Conservation (phyloP, 345 rosid genomes). For the Eucalyptus brandiana region DNA sequence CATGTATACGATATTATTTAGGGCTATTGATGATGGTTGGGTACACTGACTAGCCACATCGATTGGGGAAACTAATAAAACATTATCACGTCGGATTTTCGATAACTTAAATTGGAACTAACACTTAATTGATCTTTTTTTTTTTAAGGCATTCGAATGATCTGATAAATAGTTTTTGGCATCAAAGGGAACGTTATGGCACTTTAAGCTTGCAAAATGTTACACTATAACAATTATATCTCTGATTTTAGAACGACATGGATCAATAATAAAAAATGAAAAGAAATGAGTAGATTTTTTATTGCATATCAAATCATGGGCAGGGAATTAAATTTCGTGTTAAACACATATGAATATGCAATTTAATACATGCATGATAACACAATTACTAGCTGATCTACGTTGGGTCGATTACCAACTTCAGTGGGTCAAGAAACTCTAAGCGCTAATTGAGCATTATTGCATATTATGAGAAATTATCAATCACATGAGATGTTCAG, state of each 20-base stretch:
- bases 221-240: neutral
- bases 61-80: neutral
- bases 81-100: rapidly evolving
- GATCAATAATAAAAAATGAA: neutral
- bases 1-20: rapidly evolving
- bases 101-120: rapidly evolving
- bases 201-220: too few relatives aligned
- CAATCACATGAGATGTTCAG: rapidly evolving
- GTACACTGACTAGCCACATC: rapidly evolving
- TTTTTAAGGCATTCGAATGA: neutral
- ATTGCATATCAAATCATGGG: neutral
- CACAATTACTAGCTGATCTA: neutral
- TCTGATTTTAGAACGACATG: rapidly evolving
- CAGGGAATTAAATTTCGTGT: neutral
- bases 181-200: rapidly evolving
- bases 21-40: neutral
- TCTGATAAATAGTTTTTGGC: rapidly evolving
- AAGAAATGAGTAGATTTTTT: neutral
- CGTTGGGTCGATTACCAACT: neutral
- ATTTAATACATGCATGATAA: neutral
- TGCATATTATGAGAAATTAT: neutral
- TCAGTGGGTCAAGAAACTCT: neutral
- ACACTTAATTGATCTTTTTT: neutral
- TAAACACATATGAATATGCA: neutral
- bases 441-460: neutral